Conservation (phyloP, 2,329 filamentous ascomycete genomes). For the Scorias spongiosa region DNA sequence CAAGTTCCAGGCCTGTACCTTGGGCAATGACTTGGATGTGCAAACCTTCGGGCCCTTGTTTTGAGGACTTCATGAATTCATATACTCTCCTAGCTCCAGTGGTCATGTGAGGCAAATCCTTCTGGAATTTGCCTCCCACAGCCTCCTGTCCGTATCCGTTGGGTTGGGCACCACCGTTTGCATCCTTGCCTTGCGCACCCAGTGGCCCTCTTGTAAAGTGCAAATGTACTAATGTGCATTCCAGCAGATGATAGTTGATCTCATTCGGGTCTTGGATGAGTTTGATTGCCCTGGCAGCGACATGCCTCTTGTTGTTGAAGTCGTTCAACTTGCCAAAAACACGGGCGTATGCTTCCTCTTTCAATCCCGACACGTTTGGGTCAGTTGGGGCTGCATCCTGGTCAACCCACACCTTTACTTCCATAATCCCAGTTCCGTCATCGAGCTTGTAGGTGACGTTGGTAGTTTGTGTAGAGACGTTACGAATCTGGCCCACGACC, state of each 20-base stretch:
- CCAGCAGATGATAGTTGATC: slow-evolving; percentile 79
- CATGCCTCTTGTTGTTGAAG: slow-evolving; percentile 69
- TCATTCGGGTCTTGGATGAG: slow-evolving; percentile 78
- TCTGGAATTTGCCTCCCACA: slow-evolving; percentile 18
- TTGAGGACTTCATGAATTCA: slow-evolving; percentile 48
- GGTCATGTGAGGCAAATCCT: slow-evolving; percentile 24
- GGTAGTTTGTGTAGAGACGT: slow-evolving; percentile 71
- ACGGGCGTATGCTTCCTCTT: slow-evolving; percentile 65
- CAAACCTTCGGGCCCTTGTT: slow-evolving; percentile 67
- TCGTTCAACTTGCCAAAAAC: slow-evolving; percentile 73
- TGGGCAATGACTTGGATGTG: slow-evolving; percentile 64
- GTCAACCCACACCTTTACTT: slow-evolving; percentile 80
- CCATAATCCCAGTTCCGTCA: slow-evolving; percentile 83
- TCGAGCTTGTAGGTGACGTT: slow-evolving; percentile 88
- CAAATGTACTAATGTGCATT: slow-evolving; percentile 78
- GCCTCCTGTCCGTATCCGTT: slow-evolving; percentile 17
- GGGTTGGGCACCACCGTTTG: slow-evolving; percentile 11
- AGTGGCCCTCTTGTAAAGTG: slow-evolving; percentile 57
- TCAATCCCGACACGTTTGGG: slow-evolving; percentile 26
- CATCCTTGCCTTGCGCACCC: slow-evolving; percentile 16
- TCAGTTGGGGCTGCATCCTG: slow-evolving; percentile 36
- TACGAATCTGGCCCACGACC: slow-evolving; percentile 80
- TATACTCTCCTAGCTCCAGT: slow-evolving; percentile 54
- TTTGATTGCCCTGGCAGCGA: slow-evolving; percentile 68
- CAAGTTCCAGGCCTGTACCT: slow-evolving; percentile 47